Evolutionary conservation across 1,139 yeast genomes (phyloP), one percentile per base, ranked within the genome.

Genomic region (Geotrichum citri-aurantii): DNA sequence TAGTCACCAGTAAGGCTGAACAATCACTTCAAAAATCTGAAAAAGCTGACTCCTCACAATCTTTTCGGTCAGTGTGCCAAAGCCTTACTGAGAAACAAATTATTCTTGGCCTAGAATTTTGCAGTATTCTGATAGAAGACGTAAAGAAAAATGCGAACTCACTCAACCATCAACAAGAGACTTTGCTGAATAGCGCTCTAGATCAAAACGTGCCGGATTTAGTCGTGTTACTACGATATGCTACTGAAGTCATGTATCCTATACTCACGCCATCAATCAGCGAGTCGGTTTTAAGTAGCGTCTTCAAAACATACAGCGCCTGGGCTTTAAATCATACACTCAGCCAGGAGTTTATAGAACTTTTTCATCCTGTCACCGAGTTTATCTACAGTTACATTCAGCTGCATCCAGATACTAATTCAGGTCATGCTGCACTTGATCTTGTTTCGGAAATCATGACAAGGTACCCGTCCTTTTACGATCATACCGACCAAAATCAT

Each of bases 81-180:
- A n/a, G 47, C 10, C 33, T 56, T 11, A 17, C 11, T 23, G 52
- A 52, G 23, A 27, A 44, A 17, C 27, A 48, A n/a, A n/a, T 46
- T 5, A 46, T 53, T 40, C 47, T 57, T 2, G 26, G 54, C 24
- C 57, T 68, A 23, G 61, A 64, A 47, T 69, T 69, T 55, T 63
- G 66, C 54, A 63, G 64, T 49, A 63, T 66, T 2, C 61, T 69
- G 50, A 54, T 66, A n/a, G 72, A 69, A 54, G 72, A 69, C 52
- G 51, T 64, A 14, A 56, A 46, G 10, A 37, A 37, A 37, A 44
- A 29, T 37, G 44, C 31, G 7, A 48, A 46, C 11, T 7, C 14
- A 6, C n/a, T 56, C 19, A 42, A 31, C 26, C 29, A 40, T 27
- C 12, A 17, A 2, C 27, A 56, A 17, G 50, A 50, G 21, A 26